Evolutionary conservation across 2,329 filamentous ascomycete species (phyloP), one percentile per base, ranked within the genome.

Genomic region (Trichoderma guizhouense): DNA sequence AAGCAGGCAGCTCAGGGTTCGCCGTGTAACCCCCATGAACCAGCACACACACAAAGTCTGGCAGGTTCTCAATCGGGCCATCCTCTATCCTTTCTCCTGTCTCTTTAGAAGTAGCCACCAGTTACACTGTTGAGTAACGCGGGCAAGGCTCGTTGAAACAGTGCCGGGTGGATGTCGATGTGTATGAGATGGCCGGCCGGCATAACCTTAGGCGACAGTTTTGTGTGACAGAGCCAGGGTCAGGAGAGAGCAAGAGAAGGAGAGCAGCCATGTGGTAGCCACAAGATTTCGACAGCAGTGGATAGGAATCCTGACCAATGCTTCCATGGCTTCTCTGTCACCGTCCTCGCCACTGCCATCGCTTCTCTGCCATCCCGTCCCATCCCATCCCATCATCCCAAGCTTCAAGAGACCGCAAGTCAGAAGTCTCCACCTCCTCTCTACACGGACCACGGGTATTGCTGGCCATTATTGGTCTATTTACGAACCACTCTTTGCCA

Each of bases 81-180:
- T 57, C 53, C 53, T 68, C 15, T 60, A 43, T n/a, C 34, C 28
- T 55, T 55, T 34, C 26, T 28, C 32, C 26, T 63, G 39, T 34
- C 26, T 67, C 55, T 68, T 62, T 58, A 43, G 39, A 68, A 34
- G 43, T 32, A 67, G 57, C 64, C 55, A 68, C 58, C 30, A 32
- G 70, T 72, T 68, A 63, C 70, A 61, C 65, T 8, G 12, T 61
- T 62, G 55, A 68, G 57, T 53, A 63, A 63, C 64, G 57, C 26
- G 66, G 55, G 43, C 63, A 63, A 21, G 70, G 64, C 43, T 72
- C 70, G 47, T 72, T 68, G 70, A 72, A 72, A 72, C 70, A 47
- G 53, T 72, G 47, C 70, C 70, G 64, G 58, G 43, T 57, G 64
- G 58, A 18, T 32, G 32, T 68, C 14, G 57, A 65, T 67, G 30